Base-by-base conservation (phyloP, 2,329 filamentous ascomycete genomes). In the Grosmannia penicillata region DNA sequence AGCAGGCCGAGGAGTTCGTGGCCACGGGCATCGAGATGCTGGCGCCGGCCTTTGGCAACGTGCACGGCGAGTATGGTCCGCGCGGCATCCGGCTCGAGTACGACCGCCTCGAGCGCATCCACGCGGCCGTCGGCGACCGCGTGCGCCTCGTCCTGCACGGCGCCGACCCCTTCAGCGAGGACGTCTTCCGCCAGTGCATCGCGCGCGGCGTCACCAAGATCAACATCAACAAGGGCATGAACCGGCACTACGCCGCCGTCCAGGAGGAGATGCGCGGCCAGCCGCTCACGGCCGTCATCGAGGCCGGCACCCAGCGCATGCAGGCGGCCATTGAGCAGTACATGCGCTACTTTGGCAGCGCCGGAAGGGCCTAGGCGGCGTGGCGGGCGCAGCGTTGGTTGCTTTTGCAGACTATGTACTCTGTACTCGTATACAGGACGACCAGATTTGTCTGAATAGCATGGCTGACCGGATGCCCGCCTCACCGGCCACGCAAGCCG, bases 31-130 rank as follows among this genome's bases (percentile, higher is more conserved):
- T 85, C 50, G 75, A 85, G 49, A 78, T 78, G 60, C 60, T 86
- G 13, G 81, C 81, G 3, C 81, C 80, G 0, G 78, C 78, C 1
- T 82, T 85, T 57, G 80, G 80, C 4, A 85, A 84, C 49, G 75
- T 85, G 32, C 80, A 85, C 56, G 80, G 80, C 6, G 72, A 76
- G 48, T 84, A 85, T 55, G 78, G 78, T 0, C 67, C 72, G 0
- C 58, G 70, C 14, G 79, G 78, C 0, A 72, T 76, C 19, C 62
- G 67, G 52, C 55, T 80, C 15, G 76, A 81, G 49, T 78, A 72
- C 52, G 70, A 59, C 22, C 52, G 60, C 3, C 56, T 72, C 4
- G 52, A 59, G n/a, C 53, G 48, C 15, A 64, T 68, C 47, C 58
- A 61, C 47, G 48, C 49, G 35, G 54, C 55, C 7, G 63, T 66